phyloP scores from a whole-genome alignment of 768 basidiomycete genomes.

The Amanita brunnescens region DNA sequence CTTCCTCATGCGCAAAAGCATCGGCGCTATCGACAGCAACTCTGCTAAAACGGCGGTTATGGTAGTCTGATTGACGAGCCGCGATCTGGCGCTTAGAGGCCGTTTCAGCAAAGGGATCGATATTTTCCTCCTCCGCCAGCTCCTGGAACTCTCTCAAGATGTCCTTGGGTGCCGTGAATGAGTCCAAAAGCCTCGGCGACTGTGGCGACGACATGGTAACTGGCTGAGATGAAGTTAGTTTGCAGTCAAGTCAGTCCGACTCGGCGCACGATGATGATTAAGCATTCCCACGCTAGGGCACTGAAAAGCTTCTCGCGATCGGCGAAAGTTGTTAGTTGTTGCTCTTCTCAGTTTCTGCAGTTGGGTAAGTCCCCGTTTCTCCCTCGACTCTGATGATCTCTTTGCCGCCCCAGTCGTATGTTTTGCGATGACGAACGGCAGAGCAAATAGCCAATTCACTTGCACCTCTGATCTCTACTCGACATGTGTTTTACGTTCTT shows the following conservation, averaged over 20 bases:
- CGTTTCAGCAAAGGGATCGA: conserved; percentile 89
- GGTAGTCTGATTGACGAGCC: conserved; percentile 89
- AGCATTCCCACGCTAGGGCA: conserved; percentile 28
- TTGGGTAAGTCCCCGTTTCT: conserved; percentile 21
- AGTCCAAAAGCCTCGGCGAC: conserved; percentile 75
- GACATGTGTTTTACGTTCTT: conserved; percentile 3
- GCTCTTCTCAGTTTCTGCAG: background rate
- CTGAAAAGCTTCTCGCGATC: too few species aligned
- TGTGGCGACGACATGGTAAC: conserved; percentile 44
- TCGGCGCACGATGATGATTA: too few species aligned
- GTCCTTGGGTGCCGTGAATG: conserved; percentile 89
- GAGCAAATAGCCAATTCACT: conserved; percentile 59
- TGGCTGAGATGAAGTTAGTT: conserved; percentile 3
- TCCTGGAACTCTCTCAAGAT: conserved; percentile 90
- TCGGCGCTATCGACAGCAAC: conserved; percentile 75
- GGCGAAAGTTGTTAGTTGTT: too few species aligned
- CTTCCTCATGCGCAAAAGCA: conserved; percentile 67
- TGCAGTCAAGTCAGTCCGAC: background rate
- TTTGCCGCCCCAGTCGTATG: conserved; percentile 74
- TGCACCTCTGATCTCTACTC: conserved; percentile 47
- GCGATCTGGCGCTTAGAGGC: conserved; percentile 92
- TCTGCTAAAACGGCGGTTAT: conserved; percentile 83
- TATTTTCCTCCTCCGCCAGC: conserved; percentile 87
- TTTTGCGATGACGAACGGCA: conserved; percentile 50
- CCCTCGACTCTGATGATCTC: conserved; percentile 43